These are phyloP conservation scores for Vickermania spadyakhi DNA, from an alignment of 208 protist genomes.

Conservation along the genomic window DNA sequence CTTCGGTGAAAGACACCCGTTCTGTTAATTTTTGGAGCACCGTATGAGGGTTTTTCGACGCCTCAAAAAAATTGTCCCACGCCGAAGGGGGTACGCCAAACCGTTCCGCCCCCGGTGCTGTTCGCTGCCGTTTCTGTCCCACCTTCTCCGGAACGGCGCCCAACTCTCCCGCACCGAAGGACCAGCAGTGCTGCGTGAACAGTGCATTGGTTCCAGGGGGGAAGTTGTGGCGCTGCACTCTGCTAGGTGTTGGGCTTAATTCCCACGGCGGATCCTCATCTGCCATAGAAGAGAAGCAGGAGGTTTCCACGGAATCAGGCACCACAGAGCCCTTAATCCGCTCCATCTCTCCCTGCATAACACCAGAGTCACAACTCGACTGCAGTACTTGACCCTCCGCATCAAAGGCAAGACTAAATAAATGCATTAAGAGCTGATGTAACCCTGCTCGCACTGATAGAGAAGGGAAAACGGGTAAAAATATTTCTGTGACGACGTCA, in stretches of 20 bases:
- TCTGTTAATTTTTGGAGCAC: too few relatives aligned
- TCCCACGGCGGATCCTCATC: constrained; percentile 1
- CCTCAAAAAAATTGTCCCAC: too few relatives aligned
- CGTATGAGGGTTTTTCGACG: too few relatives aligned
- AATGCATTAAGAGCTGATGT: constrained; percentile 2
- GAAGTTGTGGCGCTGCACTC: constrained; percentile 9
- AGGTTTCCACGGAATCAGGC: too few relatives aligned
- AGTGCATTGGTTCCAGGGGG: constrained; percentile 48
- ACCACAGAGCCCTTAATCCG: neutral
- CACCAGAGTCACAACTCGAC: neutral
- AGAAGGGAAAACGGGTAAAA: constrained; percentile 22
- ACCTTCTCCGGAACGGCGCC: too few relatives aligned
- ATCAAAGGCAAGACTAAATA: neutral
- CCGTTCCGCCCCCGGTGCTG: too few relatives aligned
- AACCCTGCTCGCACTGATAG: constrained; percentile 7
- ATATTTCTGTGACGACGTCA: constrained; percentile 31
- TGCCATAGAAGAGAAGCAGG: too few relatives aligned
- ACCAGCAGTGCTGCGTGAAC: constrained; percentile 8
- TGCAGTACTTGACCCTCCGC: neutral
- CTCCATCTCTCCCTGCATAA: neutral
- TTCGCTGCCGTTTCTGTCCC: too few relatives aligned
- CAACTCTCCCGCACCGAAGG: too few relatives aligned
- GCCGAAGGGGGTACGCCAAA: too few relatives aligned
- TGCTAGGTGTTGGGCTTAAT: neutral
- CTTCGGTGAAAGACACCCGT: too few relatives aligned